Base-by-base conservation (phyloP, 2,329 filamentous ascomycete species). In the Botryotinia narcissicola region DNA sequence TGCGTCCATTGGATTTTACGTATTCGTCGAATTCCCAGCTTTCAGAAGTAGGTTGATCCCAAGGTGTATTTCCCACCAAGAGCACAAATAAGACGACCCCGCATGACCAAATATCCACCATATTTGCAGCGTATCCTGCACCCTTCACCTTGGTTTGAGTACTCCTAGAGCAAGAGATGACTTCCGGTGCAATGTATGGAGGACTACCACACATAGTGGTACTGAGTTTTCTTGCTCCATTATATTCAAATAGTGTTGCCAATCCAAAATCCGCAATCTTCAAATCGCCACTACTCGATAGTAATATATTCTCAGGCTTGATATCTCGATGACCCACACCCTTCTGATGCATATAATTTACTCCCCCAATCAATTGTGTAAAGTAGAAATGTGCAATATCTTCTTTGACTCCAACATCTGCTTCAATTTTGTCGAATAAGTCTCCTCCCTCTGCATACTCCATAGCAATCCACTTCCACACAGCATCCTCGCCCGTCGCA, bases 381-480 rank as follows among this genome's bases (percentile, higher is more conserved):
- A 99, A 99, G 85, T 98, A 99, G 75, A 98, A 90, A 81, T 99
- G 97, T 48, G 96, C 95, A 80, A 99, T 94, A 81, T 98, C 93
- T 82, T 97, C 91, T 10, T 92, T 89, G n/a, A 98, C 94, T 66
- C 96, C 96, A 62, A 95, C 93, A 82, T 99, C 96, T 29, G 96
- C 95, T 84, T 99, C 97, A 78, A 99, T 98, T 86, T 99, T 99
- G 89, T 99, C 96, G 82, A 99, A 99, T 12, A 99, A 87, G 81
- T 99, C 96, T 18, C 96, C 96, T 60, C 96, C 96, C 79, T 97
- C 93, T 63, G 96, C 96, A 78, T 93, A 92, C 83, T 99, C 96
- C 94, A 99, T 98, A 57, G 95, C 95, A 78, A 99, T 97, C 96
- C 96, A 99, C 78, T 93, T 90, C 95, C 96, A 99, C 29, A 91